Conservation (phyloP, 208 protist genomes). For the Porcisia hertigi region DNA sequence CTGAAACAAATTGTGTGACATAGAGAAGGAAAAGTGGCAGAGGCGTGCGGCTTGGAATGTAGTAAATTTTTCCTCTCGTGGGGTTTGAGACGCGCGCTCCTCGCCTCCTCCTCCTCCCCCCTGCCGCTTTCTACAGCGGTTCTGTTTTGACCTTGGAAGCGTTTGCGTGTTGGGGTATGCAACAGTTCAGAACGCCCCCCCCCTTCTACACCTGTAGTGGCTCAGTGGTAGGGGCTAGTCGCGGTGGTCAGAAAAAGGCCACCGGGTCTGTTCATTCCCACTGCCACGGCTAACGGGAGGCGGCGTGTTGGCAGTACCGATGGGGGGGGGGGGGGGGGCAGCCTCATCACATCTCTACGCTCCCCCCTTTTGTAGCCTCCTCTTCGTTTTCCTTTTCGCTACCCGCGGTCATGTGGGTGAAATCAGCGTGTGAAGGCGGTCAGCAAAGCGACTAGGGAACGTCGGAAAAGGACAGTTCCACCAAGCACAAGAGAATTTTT, state of each 20-base stretch:
- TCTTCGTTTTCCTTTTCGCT: background rate
- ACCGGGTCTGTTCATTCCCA: background rate
- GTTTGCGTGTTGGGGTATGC: background rate
- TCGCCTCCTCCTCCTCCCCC: too few species aligned
- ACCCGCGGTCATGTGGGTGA: background rate
- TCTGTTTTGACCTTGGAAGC: conserved; percentile 1
- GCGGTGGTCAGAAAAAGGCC: background rate
- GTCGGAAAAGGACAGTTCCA: background rate
- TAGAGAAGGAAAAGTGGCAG: conserved; percentile 27
- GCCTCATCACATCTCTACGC: background rate
- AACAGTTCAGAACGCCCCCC: too few species aligned
- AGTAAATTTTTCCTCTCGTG: background rate
- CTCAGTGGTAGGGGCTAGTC: background rate
- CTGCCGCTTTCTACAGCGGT: background rate
- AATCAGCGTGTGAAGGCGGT: background rate
- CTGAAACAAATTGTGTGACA: background rate
- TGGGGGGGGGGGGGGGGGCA: too few species aligned
- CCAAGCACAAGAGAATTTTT: conserved; percentile 1
- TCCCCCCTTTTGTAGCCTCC: background rate
- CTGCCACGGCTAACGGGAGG: background rate
- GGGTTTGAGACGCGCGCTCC: background rate
- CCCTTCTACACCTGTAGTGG: background rate
- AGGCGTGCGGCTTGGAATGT: background rate
- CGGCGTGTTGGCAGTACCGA: background rate
- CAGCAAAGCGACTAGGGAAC: background rate